A percentile compares a stretch with the other conserved stretches of the same genome.
Evolutionary conservation across 2,329 filamentous ascomycete species (phyloP).

Genomic region (Neophaeococcomyces aloes): DNA sequence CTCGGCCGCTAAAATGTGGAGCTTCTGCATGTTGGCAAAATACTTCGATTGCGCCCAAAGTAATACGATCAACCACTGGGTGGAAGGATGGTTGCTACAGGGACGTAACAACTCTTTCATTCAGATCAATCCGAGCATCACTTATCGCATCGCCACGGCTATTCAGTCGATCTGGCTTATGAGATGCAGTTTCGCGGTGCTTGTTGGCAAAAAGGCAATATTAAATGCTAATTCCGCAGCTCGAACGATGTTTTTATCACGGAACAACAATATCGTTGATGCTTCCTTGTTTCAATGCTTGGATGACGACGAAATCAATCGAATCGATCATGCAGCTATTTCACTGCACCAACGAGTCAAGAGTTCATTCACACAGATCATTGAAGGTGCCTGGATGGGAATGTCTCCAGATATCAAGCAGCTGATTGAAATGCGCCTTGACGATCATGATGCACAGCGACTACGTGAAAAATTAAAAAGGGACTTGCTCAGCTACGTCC

Average conservation of each 20-base stretch:
- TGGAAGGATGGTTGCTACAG: conserved; percentile 50
- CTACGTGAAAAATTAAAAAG: too few relatives aligned
- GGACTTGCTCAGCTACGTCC: too few relatives aligned
- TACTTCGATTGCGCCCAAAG: conserved; percentile 40
- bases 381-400: not conserved
- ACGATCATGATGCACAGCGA: too few relatives aligned
- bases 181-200: conserved; percentile 44
- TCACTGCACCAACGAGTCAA: conserved; percentile 42
- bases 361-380: conserved; percentile 19
- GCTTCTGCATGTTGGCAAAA: conserved; percentile 52
- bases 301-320: conserved; percentile 46
- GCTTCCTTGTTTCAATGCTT: conserved; percentile 21
- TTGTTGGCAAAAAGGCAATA: conserved; percentile 54
- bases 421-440: not conserved
- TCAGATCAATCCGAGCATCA: conserved; percentile 53
- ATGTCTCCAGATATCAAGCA: not conserved
- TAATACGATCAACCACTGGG: conserved; percentile 33
- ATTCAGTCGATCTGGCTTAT: conserved; percentile 28
- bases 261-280: not conserved
- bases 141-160: conserved; percentile 45
- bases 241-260: not conserved
- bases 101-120: conserved; percentile 48
- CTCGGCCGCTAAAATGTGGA: conserved; percentile 57
- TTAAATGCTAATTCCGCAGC: conserved; percentile 25
- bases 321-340: conserved; percentile 49